Evolutionary conservation across 108 stramenopile genomes (phyloP).

Genomic region (Pelagomonas calceolata): DNA sequence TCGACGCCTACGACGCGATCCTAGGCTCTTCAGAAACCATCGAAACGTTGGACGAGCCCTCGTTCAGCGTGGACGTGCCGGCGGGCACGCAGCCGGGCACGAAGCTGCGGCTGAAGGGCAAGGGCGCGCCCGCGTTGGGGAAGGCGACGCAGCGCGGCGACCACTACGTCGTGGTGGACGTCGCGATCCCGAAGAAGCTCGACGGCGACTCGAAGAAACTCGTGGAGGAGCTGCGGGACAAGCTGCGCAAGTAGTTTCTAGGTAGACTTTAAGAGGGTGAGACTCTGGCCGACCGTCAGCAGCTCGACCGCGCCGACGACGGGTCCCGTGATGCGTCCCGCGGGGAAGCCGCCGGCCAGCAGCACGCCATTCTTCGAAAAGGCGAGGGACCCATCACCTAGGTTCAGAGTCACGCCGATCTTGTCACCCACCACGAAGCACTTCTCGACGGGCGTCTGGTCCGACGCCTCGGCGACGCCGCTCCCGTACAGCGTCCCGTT

Average conservation of each 20-base stretch:
- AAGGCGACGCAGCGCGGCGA: constrained; percentile 68
- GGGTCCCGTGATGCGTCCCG: too few relatives aligned
- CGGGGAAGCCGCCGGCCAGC: too few relatives aligned
- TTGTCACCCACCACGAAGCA: too few relatives aligned
- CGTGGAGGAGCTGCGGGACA: constrained; percentile 57
- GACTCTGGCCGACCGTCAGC: too few relatives aligned
- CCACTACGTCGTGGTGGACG: constrained; percentile 88
- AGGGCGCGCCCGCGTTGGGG: constrained; percentile 72
- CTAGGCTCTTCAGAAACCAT: constrained; percentile 78
- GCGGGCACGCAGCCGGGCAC: constrained; percentile 92
- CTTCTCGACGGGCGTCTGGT: too few relatives aligned
- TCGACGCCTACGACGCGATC: constrained; percentile 86
- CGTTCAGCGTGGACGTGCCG: constrained; percentile 89
- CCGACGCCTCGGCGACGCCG: too few relatives aligned
- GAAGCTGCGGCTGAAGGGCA: constrained; percentile 80
- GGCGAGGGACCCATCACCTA: too few relatives aligned
- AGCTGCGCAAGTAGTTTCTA: neutral
- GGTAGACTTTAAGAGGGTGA: too few relatives aligned
- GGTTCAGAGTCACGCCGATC: too few relatives aligned
- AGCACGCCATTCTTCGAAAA: too few relatives aligned
- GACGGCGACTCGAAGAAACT: constrained; percentile 75
- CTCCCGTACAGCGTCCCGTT: too few relatives aligned
- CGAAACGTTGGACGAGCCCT: constrained; percentile 77
- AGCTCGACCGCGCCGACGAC: too few relatives aligned
- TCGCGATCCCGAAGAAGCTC: constrained; percentile 79